A percentile compares a stretch with the other conserved stretches of the same genome.
Conservation (phyloP, 2,329 filamentous ascomycete species). For the Microcyclospora tardicrescens region DNA sequence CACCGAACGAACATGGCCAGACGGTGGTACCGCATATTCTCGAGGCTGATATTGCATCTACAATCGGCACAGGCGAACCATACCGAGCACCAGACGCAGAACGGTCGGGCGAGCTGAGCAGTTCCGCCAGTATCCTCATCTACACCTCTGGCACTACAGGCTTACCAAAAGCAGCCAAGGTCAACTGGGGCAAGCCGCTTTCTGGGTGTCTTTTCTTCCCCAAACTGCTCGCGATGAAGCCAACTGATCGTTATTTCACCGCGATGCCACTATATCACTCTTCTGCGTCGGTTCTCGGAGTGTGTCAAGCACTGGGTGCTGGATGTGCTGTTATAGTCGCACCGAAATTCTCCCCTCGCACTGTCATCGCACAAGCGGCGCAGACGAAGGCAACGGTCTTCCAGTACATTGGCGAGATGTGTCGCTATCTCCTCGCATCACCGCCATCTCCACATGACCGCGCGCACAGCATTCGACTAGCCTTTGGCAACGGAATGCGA, state of each 20-base stretch:
- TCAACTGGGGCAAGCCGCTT: constrained; percentile 22
- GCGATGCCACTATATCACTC: constrained; percentile 86
- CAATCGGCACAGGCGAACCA: constrained; percentile 15
- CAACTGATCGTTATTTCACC: constrained; percentile 69
- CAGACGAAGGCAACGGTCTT: constrained; percentile 58
- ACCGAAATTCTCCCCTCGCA: constrained; percentile 62
- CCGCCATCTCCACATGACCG: constrained; percentile 54
- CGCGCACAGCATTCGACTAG: constrained; percentile 57
- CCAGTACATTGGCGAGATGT: constrained; percentile 81
- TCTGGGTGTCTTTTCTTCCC: constrained; percentile 15
- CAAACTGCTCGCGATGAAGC: constrained; percentile 46
- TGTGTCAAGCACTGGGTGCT: constrained; percentile 39
- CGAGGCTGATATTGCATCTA: constrained; percentile 41
- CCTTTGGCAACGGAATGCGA: constrained; percentile 73
- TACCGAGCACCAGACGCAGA: constrained; percentile 21
- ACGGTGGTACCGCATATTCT: constrained; percentile 50
- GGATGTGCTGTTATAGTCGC: constrained; percentile 60
- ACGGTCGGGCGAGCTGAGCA: constrained; percentile 15
- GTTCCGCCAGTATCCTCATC: constrained; percentile 58
- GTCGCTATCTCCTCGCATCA: constrained; percentile 64
- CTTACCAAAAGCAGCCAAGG: constrained; percentile 49
- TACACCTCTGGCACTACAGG: constrained; percentile 81
- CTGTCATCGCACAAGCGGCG: constrained; percentile 67
- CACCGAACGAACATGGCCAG: constrained; percentile 26
- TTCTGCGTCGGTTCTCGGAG: constrained; percentile 59